A percentile compares a stretch with the other conserved stretches of the same genome.
Evolutionary conservation across 805 yeast genomes (phyloP).

Genomic region (Lipomyces yamadae): DNA sequence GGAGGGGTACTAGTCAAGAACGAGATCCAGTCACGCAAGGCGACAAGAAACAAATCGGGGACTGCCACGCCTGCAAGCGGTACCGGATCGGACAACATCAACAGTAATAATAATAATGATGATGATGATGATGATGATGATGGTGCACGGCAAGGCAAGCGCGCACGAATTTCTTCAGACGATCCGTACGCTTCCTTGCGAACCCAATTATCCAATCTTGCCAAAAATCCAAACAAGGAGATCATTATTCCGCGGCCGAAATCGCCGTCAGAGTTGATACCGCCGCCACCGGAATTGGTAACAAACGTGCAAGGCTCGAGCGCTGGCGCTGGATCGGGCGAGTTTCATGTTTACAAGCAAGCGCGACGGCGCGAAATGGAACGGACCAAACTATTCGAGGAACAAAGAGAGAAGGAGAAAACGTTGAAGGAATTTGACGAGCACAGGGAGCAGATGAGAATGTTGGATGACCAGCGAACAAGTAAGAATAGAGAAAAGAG

Average conservation of each 20-base stretch:
- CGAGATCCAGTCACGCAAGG: slow-evolving; percentile 16
- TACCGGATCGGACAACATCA: no score
- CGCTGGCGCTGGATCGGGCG: slow-evolving; percentile 50
- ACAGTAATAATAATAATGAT: no score
- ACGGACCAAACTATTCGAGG: slow-evolving; percentile 40
- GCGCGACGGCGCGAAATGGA: slow-evolving; percentile 44
- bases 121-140: no score
- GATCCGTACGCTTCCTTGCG: slow-evolving; percentile 28
- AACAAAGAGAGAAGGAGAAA: slow-evolving; percentile 36
- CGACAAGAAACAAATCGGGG: background rate
- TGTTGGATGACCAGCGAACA: slow-evolving; percentile 42
- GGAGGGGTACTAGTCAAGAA: slow-evolving; percentile 24
- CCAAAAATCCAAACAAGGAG: slow-evolving; percentile 20
- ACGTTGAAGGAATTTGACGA: slow-evolving; percentile 40
- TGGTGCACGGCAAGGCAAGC: background rate
- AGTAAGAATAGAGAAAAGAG: slow-evolving; percentile 39
- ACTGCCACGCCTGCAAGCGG: background rate
- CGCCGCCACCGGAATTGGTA: slow-evolving; percentile 43
- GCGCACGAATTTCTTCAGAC: slow-evolving; percentile 3
- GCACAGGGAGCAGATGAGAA: slow-evolving; percentile 26
- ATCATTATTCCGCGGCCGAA: slow-evolving; percentile 29
- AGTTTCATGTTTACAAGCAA: slow-evolving; percentile 47
- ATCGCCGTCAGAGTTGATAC: slow-evolving; percentile 18
- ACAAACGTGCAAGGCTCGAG: slow-evolving; percentile 44
- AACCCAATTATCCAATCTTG: slow-evolving; percentile 22